phyloP scores from a whole-genome alignment of 345 rosid species.

The thale cress (Arabidopsis thaliana) region DNA sequence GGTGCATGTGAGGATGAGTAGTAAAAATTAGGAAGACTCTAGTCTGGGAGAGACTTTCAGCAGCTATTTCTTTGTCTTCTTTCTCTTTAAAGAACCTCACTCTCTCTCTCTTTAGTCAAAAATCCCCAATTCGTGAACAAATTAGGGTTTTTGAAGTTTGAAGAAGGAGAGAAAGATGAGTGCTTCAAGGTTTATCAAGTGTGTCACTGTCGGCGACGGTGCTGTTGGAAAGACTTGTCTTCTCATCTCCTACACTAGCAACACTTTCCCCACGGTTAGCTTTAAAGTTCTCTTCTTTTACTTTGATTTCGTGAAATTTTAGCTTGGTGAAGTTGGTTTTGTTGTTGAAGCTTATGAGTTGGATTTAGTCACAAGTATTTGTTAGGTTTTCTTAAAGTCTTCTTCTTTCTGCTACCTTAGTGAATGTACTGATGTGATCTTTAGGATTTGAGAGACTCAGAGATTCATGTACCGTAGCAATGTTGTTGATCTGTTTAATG shows the following conservation, averaged over 20 bases:
- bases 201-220: slow-evolving; percentile 84
- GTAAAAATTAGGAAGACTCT: not conserved
- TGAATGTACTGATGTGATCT: slow-evolving; percentile 18
- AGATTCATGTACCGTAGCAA: not conserved
- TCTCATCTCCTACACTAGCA: slow-evolving; percentile 82
- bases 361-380: not conserved
- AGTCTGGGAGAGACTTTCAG: slow-evolving; percentile 15
- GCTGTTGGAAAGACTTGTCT: slow-evolving; percentile 88
- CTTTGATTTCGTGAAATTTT: not conserved
- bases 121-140: slow-evolving; percentile 32
- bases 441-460: not conserved
- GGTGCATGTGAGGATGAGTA: slow-evolving; percentile 32
- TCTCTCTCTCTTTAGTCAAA: not conserved
- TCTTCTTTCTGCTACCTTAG: slow-evolving; percentile 20
- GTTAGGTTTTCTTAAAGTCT: slow-evolving; percentile 28
- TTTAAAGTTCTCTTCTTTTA: slow-evolving; percentile 21
- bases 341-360: slow-evolving; percentile 4
- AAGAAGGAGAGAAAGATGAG: slow-evolving; percentile 48
- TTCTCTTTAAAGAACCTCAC: slow-evolving; percentile 26
- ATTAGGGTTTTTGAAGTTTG: slow-evolving; percentile 31
- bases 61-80: slow-evolving; percentile 37
- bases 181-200: slow-evolving; percentile 79
- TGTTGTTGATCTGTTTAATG: slow-evolving; percentile 7
- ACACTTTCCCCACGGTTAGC: slow-evolving; percentile 74
- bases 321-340: slow-evolving; percentile 7